Conservation (phyloP, 768 basidiomycete genomes). For the Hygrocybe coccinea region DNA sequence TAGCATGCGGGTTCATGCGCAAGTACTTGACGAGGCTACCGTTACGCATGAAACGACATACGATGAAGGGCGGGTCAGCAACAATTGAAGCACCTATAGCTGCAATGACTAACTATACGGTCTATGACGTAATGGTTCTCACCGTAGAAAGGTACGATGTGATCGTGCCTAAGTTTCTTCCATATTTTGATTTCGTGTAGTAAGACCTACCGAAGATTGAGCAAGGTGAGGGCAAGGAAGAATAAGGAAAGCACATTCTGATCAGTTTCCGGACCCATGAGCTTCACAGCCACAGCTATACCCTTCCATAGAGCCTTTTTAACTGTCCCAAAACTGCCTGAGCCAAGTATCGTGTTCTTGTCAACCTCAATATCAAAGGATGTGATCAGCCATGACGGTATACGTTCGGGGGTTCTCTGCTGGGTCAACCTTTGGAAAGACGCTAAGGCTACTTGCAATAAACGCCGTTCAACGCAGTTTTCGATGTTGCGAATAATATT, state of each 20-base stretch:
- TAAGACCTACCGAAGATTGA: not conserved
- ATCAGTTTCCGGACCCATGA: not conserved
- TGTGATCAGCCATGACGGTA: not conserved
- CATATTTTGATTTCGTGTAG: conserved; percentile 1
- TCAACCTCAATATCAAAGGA: conserved; percentile 1
- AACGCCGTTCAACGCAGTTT: not conserved
- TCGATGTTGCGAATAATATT: not conserved
- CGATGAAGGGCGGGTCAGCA: not conserved
- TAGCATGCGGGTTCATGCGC: not conserved
- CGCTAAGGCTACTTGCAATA: not conserved
- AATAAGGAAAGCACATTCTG: not conserved
- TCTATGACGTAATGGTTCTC: not conserved
- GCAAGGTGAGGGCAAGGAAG: not conserved
- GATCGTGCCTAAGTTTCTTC: not conserved
- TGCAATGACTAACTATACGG: not conserved
- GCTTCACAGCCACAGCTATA: not conserved
- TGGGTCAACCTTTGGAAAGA: not conserved
- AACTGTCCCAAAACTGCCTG: not conserved
- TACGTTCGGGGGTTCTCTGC: not conserved
- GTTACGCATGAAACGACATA: not conserved
- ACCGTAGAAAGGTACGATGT: not conserved
- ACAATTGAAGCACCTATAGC: not conserved
- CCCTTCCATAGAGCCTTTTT: not conserved
- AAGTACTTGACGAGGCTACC: not conserved
- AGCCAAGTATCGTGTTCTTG: not conserved